phyloP scores from a whole-genome alignment of 2,329 filamentous ascomycete species.

The Beauveria pseudobassiana region DNA sequence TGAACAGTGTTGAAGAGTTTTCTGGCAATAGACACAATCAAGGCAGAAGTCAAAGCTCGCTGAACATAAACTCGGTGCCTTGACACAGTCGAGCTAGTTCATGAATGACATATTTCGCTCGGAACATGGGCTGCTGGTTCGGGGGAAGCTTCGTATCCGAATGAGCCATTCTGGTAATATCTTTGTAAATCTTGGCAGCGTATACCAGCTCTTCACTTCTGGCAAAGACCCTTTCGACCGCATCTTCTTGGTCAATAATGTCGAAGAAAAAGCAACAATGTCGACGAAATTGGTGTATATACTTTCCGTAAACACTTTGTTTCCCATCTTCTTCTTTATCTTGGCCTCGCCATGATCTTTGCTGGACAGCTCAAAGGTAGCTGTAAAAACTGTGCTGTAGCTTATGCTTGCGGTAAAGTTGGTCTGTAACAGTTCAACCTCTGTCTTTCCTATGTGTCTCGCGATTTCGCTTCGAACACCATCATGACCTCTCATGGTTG shows the following conservation, averaged over 20 bases:
- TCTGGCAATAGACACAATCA: conserved; percentile 68
- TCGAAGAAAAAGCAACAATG: conserved; percentile 72
- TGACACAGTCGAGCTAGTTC: conserved; percentile 74
- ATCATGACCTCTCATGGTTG: conserved; percentile 73
- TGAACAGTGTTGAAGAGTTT: conserved; percentile 75
- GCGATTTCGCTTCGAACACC: conserved; percentile 55
- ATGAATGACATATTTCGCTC: conserved; percentile 64
- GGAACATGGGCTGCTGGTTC: conserved; percentile 83
- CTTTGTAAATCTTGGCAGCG: conserved; percentile 55
- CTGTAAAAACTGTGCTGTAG: conserved; percentile 66
- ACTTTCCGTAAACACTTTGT: conserved; percentile 53
- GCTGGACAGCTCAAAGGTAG: conserved; percentile 23
- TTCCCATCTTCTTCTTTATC: conserved; percentile 62
- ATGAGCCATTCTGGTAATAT: conserved; percentile 62
- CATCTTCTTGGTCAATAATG: conserved; percentile 69
- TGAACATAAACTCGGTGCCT: conserved; percentile 56
- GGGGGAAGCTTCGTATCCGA: conserved; percentile 60
- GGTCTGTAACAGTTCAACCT: conserved; percentile 50
- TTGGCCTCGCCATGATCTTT: conserved; percentile 53
- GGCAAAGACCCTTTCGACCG: conserved; percentile 59
- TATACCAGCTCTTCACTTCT: conserved; percentile 51
- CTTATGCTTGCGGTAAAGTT: conserved; percentile 75
- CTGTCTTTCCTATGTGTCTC: conserved; percentile 43
- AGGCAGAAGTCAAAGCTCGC: conserved; percentile 64
- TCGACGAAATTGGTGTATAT: conserved; percentile 66